Base-by-base conservation (phyloP, 1,139 yeast species). In the Yamadazyma sp. region DNA sequence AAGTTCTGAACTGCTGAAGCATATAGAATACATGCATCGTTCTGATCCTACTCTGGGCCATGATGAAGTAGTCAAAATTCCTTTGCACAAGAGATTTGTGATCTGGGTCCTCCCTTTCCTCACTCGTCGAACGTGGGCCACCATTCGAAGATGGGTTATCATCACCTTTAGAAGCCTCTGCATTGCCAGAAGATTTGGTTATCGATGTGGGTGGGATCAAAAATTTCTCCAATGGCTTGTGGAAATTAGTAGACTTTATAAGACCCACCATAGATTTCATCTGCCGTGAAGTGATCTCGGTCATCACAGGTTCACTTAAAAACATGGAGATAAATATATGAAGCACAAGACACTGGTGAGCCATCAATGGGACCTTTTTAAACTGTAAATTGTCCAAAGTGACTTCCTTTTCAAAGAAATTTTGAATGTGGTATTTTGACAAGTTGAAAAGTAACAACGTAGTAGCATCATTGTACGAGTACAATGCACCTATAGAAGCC, bases 401-500 rank as follows among this genome's bases (percentile, higher is more conserved):
- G 18, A 67, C 62, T 42, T 69, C 73, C 37, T 74, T 72, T 54
- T 87, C 95, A 63, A 88, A 75, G 52, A 79, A 83, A 47, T 79
- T 79, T 55, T 87, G 94, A 44, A 87, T 83, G 50, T 87, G 83
- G 49, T 77, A 81, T 55, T 92, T 78, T 9, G 95, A 80, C 39
- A 88, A 75, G 56, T 87, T 88, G 62, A 87, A 88, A 40, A 89
- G 67, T 16, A 86, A 70, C 50, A 84, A 73, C 0, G 96, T 86
- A 55, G 86, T 86, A 29, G 81, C 69, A 18, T 87, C 85, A 58
- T 89, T 95, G 61, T 85, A 87, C 1, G 87, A 79, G 54, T 87
- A 87, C 20, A 89, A 68, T 0, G 97, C 96, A 32, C 98, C 98
- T 44, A 89, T 79, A 17, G 95, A 85, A 1, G 95, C 85, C 79